Base-by-base conservation (phyloP, 495 filamentous ascomycete species). In the Aspergillus avenaceus region DNA sequence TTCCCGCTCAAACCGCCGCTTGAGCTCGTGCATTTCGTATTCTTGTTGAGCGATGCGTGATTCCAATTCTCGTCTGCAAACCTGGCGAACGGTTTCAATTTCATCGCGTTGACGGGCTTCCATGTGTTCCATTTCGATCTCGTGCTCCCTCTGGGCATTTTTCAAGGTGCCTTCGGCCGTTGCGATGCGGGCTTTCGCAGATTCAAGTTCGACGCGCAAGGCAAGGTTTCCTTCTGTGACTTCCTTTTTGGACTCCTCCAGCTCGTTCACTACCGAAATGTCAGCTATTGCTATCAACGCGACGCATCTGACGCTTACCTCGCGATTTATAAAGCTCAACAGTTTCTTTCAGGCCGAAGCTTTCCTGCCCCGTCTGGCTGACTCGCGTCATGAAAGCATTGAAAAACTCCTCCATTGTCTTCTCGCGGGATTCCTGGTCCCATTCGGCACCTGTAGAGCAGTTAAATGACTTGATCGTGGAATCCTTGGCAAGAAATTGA, bases 261-360 rank as follows among this genome's bases (percentile, higher is more conserved):
- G 71, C 19, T 88, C 83, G 47, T 60, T 67, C 36, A 86, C 91
- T 96, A 53, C n/a, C n/a, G 41, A 66, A 37, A 37, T 51, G n/a
- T n/a, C n/a, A n/a, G n/a, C n/a, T n/a, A n/a, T n/a, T n/a, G n/a
- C n/a, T n/a, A n/a, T n/a, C n/a, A n/a, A n/a, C n/a, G n/a, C n/a
- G n/a, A n/a, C n/a, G n/a, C n/a, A n/a, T n/a, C n/a, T n/a, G n/a
- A 19, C n/a, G 69, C 84, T 50, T 74, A 96, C 90, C 79, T 79
- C 82, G 76, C 28, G 76, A 75, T 64, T 93, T 91, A 56, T 86
- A 85, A 4, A 87, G 22, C 4, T 81, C 77, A 18, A 91, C 72
- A 0, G 80, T 76, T 45, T 91, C 86, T 55, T 90, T 87, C 45
- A 88, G 58, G 1, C 70, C 74, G 41, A 76, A 80, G 55, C 75